Evolutionary conservation across 305 asterid genomes (phyloP).

Genomic region (Galium porrigens): DNA sequence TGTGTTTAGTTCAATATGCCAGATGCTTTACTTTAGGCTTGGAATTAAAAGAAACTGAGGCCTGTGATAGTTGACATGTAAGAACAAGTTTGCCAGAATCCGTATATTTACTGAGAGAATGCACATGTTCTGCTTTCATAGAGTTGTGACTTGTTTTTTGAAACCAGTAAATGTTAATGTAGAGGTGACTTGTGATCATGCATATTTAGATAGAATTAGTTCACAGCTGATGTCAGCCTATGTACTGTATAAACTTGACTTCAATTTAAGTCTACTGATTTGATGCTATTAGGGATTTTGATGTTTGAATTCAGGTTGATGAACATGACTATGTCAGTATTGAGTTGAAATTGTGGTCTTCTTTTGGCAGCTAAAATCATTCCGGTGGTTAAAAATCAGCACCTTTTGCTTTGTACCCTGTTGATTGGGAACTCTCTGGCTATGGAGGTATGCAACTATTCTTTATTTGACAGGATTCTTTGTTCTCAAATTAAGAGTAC

Average conservation of each 20-base stretch:
- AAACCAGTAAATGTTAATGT: not conserved
- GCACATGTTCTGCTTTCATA: not conserved
- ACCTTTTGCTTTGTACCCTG: constrained; percentile 92
- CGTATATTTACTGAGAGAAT: not conserved
- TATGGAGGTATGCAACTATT: constrained; percentile 66
- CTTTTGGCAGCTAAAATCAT: constrained; percentile 73
- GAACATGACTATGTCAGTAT: constrained; percentile 13
- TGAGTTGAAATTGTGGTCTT: not conserved
- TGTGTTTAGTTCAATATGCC: not conserved
- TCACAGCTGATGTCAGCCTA: not conserved
- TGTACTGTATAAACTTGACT: not conserved
- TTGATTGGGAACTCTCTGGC: constrained; percentile 97
- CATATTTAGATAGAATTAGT: not conserved
- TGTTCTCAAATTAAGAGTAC: not conserved
- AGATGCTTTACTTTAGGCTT: not conserved
- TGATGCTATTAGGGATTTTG: not conserved
- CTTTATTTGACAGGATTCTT: constrained; percentile 13
- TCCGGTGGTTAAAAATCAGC: constrained; percentile 97
- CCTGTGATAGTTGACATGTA: not conserved
- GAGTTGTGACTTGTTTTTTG: not conserved
- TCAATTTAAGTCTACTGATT: not conserved
- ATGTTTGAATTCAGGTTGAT: constrained; percentile 9
- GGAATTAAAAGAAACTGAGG: not conserved
- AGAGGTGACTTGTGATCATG: not conserved
- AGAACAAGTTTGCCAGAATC: not conserved